These are phyloP conservation scores for Closterium sp. DNA, from an alignment of 139 green algal genomes.

Conservation along the genomic window DNA sequence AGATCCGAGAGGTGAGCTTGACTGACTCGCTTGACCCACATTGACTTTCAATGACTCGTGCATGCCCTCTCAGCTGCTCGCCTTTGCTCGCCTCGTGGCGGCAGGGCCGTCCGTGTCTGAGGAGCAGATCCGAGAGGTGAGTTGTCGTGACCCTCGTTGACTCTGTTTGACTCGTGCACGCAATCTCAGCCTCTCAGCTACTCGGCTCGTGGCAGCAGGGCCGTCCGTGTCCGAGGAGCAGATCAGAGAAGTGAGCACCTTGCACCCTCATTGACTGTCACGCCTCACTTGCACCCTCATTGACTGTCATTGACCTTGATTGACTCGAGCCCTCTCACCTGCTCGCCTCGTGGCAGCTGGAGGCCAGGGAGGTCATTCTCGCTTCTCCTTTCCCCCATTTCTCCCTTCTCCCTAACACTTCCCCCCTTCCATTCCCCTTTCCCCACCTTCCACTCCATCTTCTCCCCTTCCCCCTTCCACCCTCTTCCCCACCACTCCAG, in stretches of 20 bases:
- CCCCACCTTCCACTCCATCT: too few relatives aligned
- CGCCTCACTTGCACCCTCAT: neutral
- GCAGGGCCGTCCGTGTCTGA: neutral
- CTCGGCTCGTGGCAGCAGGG: neutral
- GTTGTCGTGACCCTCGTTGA: neutral
- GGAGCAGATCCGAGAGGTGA: conserved; percentile 1
- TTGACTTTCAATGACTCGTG: neutral
- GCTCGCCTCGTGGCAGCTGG: too few relatives aligned
- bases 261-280: neutral
- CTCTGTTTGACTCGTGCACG: neutral
- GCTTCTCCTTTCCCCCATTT: too few relatives aligned
- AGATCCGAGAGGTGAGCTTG: neutral
- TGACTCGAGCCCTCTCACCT: too few relatives aligned
- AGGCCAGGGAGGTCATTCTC: too few relatives aligned
- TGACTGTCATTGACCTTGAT: too few relatives aligned
- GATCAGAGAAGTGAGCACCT: neutral
- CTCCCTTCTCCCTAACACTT: too few relatives aligned
- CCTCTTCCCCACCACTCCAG: neutral
- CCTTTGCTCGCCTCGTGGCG: too few relatives aligned
- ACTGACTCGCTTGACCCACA: neutral
- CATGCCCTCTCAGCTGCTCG: too few relatives aligned
- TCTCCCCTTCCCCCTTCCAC: neutral
- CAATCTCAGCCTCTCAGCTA: too few relatives aligned
- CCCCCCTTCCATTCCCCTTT: too few relatives aligned
- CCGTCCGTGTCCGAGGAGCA: neutral